phyloP scores from a whole-genome alignment of 2,329 filamentous ascomycete species.

The Teratosphaeriaceae sp. region DNA sequence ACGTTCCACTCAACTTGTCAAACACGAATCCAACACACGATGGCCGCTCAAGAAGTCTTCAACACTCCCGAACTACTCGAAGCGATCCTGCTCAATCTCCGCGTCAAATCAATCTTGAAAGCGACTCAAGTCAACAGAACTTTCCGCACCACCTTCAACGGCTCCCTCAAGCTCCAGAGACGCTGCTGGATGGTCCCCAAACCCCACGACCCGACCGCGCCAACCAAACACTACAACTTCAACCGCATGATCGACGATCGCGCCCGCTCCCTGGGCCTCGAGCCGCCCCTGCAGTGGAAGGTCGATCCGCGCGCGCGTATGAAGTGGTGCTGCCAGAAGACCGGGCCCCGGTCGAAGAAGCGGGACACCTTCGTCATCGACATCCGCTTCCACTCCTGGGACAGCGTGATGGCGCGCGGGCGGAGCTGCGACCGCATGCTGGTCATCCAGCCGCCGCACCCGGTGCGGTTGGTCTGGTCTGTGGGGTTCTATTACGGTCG shows the following conservation, averaged over 20 bases:
- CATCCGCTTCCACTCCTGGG: neutral
- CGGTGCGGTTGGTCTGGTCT: neutral
- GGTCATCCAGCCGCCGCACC: neutral
- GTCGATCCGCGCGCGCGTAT: neutral
- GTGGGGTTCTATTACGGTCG: neutral
- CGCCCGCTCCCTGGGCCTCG: neutral
- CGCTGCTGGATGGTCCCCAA: neutral
- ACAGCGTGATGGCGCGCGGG: neutral
- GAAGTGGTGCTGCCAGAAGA: neutral
- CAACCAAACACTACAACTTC: neutral
- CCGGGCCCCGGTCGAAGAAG: too few relatives aligned
- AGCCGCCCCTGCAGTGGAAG: neutral
- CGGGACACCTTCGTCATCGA: neutral
- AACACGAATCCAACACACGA: neutral
- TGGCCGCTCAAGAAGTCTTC: neutral
- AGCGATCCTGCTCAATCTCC: slow-evolving; percentile 1
- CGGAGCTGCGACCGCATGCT: slow-evolving; percentile 1
- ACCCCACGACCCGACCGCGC: neutral
- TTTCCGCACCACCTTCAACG: neutral
- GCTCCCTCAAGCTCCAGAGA: neutral
- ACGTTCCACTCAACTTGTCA: too few relatives aligned
- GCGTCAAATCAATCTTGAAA: neutral
- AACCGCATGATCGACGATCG: neutral
- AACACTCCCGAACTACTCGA: slow-evolving; percentile 9
- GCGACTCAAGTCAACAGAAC: neutral